Percentiles rank a stretch among this genome's conserved stretches.
These are phyloP conservation scores for Oryza glaberrima DNA, from an alignment of 176 grass and related monocot genomes.

Conservation along the genomic window DNA sequence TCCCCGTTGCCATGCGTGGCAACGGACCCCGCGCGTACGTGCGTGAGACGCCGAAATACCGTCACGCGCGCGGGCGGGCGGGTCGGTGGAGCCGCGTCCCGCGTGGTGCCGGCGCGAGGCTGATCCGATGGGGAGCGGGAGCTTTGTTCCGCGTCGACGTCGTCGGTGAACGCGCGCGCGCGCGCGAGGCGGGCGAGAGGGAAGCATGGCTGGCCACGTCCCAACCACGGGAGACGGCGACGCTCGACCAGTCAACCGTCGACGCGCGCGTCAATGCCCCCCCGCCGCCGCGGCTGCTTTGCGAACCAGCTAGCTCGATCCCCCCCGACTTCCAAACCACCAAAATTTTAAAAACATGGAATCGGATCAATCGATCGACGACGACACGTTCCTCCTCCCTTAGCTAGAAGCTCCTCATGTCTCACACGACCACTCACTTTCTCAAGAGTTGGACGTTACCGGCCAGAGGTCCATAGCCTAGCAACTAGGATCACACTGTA, in stretches of 20 bases:
- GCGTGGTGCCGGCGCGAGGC: too few species aligned
- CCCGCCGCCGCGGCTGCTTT: neutral
- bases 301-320: neutral
- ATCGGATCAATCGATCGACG: neutral
- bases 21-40: too few species aligned
- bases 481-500: neutral
- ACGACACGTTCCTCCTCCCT: neutral
- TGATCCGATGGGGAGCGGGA: too few species aligned
- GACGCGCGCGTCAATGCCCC: neutral
- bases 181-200: neutral
- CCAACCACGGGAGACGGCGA: constrained; percentile 2
- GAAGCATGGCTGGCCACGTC: neutral
- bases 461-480: neutral
- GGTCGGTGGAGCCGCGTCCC: too few species aligned
- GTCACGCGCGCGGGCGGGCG: neutral
- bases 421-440: neutral
- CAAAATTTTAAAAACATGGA: neutral
- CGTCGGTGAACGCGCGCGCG: neutral
- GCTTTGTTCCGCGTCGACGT: neutral
- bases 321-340: neutral
- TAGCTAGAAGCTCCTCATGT: neutral
- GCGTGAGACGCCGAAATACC: neutral
- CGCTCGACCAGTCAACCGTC: neutral
- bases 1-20: too few species aligned
- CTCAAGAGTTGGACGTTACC: neutral